A percentile compares a stretch with the other conserved stretches of the same genome.
Evolutionary conservation across 208 protist genomes (phyloP).

Genomic region (Lotmaria passim): DNA sequence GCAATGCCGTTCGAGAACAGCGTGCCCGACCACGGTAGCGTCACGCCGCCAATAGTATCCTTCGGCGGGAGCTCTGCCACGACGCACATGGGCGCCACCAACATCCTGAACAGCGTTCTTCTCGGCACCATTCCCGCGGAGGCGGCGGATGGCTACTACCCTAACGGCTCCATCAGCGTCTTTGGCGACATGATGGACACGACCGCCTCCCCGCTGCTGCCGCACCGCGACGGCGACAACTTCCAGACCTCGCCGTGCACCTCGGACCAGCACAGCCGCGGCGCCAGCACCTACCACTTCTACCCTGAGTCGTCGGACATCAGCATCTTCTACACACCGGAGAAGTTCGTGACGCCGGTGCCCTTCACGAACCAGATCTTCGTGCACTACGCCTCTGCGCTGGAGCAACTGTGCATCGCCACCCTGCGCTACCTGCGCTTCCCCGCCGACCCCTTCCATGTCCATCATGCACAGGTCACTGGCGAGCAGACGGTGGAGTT

Average conservation of each 20-base stretch:
- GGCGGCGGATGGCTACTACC: conserved; percentile 14
- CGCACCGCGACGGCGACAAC: conserved; percentile 8
- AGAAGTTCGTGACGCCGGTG: conserved; percentile 65
- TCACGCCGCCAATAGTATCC: neutral
- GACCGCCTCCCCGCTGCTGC: conserved; percentile 5
- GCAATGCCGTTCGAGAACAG: conserved; percentile 15
- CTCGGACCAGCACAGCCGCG: conserved; percentile 18
- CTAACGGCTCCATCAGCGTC: conserved; percentile 13
- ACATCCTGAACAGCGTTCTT: conserved; percentile 55
- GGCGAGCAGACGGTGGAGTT: conserved; percentile 60
- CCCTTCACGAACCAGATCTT: conserved; percentile 75
- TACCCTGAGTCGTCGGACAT: conserved; percentile 24
- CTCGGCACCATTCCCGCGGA: conserved; percentile 43
- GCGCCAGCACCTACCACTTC: conserved; percentile 11
- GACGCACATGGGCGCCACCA: conserved; percentile 47
- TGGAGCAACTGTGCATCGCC: conserved; percentile 81
- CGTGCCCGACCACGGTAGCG: conserved; percentile 11
- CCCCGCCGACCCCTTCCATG: conserved; percentile 57
- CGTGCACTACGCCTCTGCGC: conserved; percentile 55
- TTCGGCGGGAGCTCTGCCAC: conserved; percentile 26
- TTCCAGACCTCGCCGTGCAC: conserved; percentile 16
- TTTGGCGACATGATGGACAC: conserved; percentile 21
- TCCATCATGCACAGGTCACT: conserved; percentile 53
- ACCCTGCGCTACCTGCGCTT: conserved; percentile 63
- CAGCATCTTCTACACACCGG: conserved; percentile 62